Percentiles rank a stretch among this genome's conserved stretches.
Evolutionary conservation across 495 filamentous ascomycete genomes (phyloP).

Genomic region (Cetradonia linearis): DNA sequence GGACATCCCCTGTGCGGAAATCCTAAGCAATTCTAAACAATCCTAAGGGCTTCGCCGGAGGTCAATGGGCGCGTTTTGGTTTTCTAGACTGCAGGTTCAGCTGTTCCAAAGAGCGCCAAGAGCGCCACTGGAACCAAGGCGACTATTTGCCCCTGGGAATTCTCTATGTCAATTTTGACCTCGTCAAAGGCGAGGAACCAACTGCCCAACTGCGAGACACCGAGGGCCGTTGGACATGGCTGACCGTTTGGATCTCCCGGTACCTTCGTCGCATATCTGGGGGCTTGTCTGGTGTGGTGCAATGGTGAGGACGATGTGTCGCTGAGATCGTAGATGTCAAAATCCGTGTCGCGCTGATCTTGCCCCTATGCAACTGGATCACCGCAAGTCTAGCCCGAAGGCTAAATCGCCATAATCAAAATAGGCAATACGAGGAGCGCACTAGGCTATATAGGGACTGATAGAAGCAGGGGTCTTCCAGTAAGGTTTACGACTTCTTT

Average conservation of each 20-base stretch:
- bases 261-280: constrained; percentile 11
- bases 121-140: neutral
- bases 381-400: constrained; percentile 9
- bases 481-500: neutral
- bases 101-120: constrained; percentile 12
- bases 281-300: constrained; percentile 2
- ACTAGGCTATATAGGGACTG: neutral
- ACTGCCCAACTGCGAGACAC: no score
- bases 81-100: constrained; percentile 9
- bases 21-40: neutral
- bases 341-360: constrained; percentile 7
- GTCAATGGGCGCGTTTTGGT: constrained; percentile 4
- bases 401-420: neutral
- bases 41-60: neutral
- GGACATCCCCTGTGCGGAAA: constrained; percentile 5
- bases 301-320: neutral
- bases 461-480: constrained; percentile 3
- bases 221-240: neutral
- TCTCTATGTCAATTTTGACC: neutral
- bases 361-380: constrained; percentile 3
- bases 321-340: constrained; percentile 8
- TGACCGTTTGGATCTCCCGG: constrained; percentile 1
- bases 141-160: neutral
- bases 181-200: constrained; percentile 4
- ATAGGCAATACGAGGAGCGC: constrained; percentile 3